A percentile compares a stretch with the other conserved stretches of the same genome.
Evolutionary conservation across 2,329 filamentous ascomycete genomes (phyloP).

Genomic region (Aspergillus chevalieri): DNA sequence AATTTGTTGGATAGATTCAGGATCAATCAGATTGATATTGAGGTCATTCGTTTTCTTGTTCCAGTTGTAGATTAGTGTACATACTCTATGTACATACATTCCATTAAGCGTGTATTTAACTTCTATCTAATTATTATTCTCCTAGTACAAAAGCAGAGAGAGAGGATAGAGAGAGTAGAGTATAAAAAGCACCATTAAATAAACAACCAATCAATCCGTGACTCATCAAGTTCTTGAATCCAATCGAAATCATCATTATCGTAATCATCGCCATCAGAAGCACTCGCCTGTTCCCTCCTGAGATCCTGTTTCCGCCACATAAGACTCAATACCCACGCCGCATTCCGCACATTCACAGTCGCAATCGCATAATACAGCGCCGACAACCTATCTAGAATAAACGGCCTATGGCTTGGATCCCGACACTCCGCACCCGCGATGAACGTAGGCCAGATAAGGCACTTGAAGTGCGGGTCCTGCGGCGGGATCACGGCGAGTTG

Average conservation of each 20-base stretch:
- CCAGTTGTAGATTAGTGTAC: no score
- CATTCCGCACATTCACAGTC: slow-evolving; percentile 36
- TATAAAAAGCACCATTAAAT: slow-evolving; percentile 20
- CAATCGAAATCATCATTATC: slow-evolving; percentile 33
- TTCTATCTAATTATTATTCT: no score
- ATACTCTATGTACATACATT: neutral
- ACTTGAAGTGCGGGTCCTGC: slow-evolving; percentile 37
- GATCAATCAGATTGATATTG: slow-evolving; percentile 3
- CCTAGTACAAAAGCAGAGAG: neutral
- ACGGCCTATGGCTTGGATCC: slow-evolving; percentile 24
- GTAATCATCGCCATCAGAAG: slow-evolving; percentile 5
- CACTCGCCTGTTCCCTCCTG: slow-evolving; percentile 5
- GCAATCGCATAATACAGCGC: slow-evolving; percentile 30
- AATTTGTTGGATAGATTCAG: neutral
- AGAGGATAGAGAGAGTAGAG: neutral
- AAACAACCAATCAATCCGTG: slow-evolving; percentile 36
- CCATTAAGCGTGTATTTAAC: neutral
- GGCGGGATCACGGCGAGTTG: slow-evolving; percentile 31
- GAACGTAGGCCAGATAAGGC: slow-evolving; percentile 40
- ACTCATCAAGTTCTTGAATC: slow-evolving; percentile 36
- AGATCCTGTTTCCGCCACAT: slow-evolving; percentile 38
- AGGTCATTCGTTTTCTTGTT: no score
- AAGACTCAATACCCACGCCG: slow-evolving; percentile 33
- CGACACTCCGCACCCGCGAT: slow-evolving; percentile 38
- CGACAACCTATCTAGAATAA: slow-evolving; percentile 28